A percentile compares a stretch with the other conserved stretches of the same genome.
These are phyloP conservation scores for Nakataea oryzae DNA, from an alignment of 2,329 filamentous ascomycete genomes.

Conservation along the genomic window DNA sequence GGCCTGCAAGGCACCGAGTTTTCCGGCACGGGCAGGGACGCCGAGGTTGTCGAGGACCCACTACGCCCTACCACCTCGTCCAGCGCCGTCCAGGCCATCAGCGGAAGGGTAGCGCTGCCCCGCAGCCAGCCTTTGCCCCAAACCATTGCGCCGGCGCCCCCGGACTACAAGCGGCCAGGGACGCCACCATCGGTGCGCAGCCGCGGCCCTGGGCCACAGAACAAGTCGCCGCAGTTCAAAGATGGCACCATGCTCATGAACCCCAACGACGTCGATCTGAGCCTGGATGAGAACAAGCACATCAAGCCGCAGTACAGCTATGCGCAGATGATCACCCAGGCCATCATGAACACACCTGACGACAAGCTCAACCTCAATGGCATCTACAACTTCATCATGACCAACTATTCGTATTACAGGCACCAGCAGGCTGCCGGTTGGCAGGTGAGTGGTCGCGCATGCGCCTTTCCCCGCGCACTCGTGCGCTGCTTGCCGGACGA, in stretches of 20 bases:
- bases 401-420: slow-evolving; percentile 87
- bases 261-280: slow-evolving; percentile 59
- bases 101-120: slow-evolving; percentile 14
- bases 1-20: slow-evolving; percentile 30
- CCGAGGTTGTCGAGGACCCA: slow-evolving; percentile 14
- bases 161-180: slow-evolving; percentile 48
- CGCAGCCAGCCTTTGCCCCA: slow-evolving; percentile 28
- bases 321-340: slow-evolving; percentile 92
- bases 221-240: slow-evolving; percentile 27
- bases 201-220: slow-evolving; percentile 17
- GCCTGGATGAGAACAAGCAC: slow-evolving; percentile 74
- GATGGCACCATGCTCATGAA: slow-evolving; percentile 33
- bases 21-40: slow-evolving; percentile 6
- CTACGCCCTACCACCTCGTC: slow-evolving; percentile 11
- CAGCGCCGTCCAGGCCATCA: slow-evolving; percentile 7
- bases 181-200: slow-evolving; percentile 43
- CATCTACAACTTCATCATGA: slow-evolving; percentile 90
- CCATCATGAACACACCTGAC: slow-evolving; percentile 77
- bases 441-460: slow-evolving; percentile 53
- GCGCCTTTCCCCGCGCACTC: background rate
- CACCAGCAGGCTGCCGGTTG: slow-evolving; percentile 69
- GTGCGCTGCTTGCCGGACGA: background rate
- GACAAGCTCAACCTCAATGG: slow-evolving; percentile 84
- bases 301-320: slow-evolving; percentile 96
- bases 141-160: slow-evolving; percentile 47